These are phyloP conservation scores for Angomonas deanei DNA, from an alignment of 208 protist species.

Conservation along the genomic window DNA sequence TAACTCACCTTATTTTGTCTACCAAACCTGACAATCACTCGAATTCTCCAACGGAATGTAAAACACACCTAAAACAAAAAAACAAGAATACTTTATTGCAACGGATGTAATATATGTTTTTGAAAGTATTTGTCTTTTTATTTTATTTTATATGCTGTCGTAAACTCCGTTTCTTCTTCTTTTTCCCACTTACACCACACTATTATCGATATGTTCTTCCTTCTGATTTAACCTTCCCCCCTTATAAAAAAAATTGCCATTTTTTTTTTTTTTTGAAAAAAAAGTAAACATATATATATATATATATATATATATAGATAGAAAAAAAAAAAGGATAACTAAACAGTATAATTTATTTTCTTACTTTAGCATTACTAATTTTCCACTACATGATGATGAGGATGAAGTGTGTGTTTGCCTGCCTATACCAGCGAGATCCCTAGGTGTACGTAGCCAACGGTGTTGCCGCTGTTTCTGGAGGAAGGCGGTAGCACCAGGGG, in stretches of 20 bases:
- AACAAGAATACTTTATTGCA: slow-evolving; percentile 6
- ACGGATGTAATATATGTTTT: neutral
- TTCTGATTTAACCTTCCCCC: too few species aligned
- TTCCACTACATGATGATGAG: too few species aligned
- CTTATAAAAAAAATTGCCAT: neutral
- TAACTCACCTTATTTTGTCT: too few species aligned
- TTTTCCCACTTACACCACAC: too few species aligned
- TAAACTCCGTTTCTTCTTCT: too few species aligned
- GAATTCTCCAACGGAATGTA: too few species aligned
- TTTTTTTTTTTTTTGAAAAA: neutral
- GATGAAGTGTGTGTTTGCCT: neutral
- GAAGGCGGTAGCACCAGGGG: neutral
- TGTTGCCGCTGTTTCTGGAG: slow-evolving; percentile 10
- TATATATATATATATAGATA: neutral
- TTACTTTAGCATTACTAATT: too few species aligned
- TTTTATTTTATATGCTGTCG: neutral
- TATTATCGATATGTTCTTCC: too few species aligned
- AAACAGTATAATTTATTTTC: neutral
- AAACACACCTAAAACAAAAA: slow-evolving; percentile 11
- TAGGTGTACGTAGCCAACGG: slow-evolving; percentile 66
- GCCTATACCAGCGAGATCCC: slow-evolving; percentile 27
- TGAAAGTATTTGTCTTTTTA: neutral
- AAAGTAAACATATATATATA: too few species aligned
- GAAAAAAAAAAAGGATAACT: neutral
- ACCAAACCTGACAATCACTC: too few species aligned